Percentiles rank a stretch among this genome's conserved stretches.
Conservation (phyloP, 495 filamentous ascomycete species). For the Paragyromitra xinjiangensis region DNA sequence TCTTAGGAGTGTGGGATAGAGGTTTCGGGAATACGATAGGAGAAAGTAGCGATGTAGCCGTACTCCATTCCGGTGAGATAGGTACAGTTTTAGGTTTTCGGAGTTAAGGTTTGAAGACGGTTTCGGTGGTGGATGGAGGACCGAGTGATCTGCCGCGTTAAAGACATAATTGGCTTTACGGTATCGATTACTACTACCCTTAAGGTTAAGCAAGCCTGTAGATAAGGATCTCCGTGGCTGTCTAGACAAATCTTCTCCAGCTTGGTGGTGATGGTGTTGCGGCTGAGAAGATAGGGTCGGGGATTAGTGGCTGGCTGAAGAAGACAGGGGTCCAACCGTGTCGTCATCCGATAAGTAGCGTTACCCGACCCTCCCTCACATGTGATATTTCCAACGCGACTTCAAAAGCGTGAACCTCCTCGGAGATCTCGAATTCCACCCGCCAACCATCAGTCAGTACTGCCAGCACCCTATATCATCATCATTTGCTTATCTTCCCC, state of each 20-base stretch:
- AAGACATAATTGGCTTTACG: neutral
- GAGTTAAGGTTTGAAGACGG: too few relatives aligned
- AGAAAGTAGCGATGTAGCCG: too few relatives aligned
- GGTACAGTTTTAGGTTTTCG: too few relatives aligned
- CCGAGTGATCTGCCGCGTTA: neutral
- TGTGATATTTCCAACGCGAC: neutral
- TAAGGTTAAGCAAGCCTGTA: too few relatives aligned
- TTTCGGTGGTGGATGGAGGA: neutral
- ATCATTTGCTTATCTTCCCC: too few relatives aligned
- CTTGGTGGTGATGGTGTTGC: too few relatives aligned
- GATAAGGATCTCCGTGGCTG: neutral
- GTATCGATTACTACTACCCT: neutral
- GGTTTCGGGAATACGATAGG: too few relatives aligned
- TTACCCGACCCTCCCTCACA: neutral
- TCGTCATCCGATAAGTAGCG: slow-evolving; percentile 1
- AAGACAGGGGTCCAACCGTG: neutral
- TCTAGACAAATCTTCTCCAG: neutral
- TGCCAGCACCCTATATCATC: neutral
- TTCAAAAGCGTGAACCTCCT: neutral
- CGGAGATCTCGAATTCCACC: neutral
- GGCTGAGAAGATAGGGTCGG: neutral
- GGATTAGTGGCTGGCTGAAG: neutral
- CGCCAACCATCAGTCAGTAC: neutral
- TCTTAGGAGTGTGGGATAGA: too few relatives aligned
- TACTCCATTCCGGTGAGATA: too few relatives aligned